A percentile compares a stretch with the other conserved stretches of the same genome.
These are phyloP conservation scores for Citrus trifoliata DNA, from an alignment of 345 rosid species.

Conservation along the genomic window DNA sequence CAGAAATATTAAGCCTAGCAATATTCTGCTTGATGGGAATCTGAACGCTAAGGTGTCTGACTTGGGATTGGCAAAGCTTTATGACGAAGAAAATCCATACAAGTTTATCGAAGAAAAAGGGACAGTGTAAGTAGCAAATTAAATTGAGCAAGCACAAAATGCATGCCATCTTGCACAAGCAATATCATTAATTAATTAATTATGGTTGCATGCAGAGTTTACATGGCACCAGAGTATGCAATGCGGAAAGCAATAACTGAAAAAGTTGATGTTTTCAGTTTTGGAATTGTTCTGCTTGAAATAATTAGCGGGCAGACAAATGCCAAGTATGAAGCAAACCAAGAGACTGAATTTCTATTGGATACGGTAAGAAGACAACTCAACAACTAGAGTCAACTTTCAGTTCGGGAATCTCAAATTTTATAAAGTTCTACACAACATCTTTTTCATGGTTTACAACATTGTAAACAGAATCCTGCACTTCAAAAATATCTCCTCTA, in stretches of 20 bases:
- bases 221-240: constrained; percentile 23
- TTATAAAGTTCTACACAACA: no score
- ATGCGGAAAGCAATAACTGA: constrained; percentile 1
- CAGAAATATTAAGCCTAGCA: constrained; percentile 13
- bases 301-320: constrained; percentile 11
- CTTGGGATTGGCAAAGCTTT: constrained; percentile 16
- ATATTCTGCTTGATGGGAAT: constrained; percentile 14
- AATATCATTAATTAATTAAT: no score
- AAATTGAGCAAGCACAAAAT: background rate
- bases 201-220: background rate
- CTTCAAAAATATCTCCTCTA: no score
- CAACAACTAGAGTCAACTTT: no score
- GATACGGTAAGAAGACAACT: constrained; percentile 7
- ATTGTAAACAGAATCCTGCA: no score
- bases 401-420: no score
- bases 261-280: constrained; percentile 20
- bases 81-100: no score
- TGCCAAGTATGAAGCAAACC: background rate
- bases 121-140: no score
- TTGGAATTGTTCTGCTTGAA: constrained; percentile 21
- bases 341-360: constrained; percentile 6
- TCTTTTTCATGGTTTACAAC: no score
- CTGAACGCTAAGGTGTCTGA: constrained; percentile 11
- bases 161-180: no score
- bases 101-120: no score